Evolutionary conservation across 306 rosid species (phyloP).

Genomic region (Benincasa hispida): DNA sequence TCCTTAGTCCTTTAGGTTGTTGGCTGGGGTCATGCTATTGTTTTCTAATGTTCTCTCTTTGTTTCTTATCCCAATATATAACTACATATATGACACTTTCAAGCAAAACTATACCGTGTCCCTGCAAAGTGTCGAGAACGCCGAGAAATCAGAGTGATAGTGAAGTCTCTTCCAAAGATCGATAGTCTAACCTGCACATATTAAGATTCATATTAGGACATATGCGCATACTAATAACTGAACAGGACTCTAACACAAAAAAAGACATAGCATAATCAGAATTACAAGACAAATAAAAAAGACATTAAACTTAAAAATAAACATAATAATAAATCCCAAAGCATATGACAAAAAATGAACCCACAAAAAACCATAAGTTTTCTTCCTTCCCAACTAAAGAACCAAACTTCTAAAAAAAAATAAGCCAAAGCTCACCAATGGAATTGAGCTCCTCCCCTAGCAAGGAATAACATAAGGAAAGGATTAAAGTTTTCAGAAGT

Average conservation of each 20-base stretch:
- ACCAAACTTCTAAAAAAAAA: background rate
- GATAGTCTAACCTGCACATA: constrained; percentile 63
- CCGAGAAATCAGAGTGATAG: constrained; percentile 72
- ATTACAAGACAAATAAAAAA: background rate
- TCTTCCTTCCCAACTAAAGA: background rate
- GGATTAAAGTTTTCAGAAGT: background rate
- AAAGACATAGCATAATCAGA: background rate
- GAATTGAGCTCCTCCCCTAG: background rate
- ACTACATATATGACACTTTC: background rate
- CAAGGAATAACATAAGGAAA: background rate
- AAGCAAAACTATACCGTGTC: constrained; percentile 53
- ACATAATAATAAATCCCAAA: background rate
- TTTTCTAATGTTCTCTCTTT: too few species aligned
- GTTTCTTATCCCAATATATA: too few species aligned
- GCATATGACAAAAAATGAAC: background rate
- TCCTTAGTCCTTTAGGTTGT: too few species aligned
- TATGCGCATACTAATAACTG: background rate
- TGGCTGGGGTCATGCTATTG: too few species aligned
- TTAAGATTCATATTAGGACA: background rate
- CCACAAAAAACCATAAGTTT: background rate
- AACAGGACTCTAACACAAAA: background rate
- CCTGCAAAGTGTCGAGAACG: constrained; percentile 99
- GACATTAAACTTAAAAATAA: background rate
- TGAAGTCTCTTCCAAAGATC: constrained; percentile 85
- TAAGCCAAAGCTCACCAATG: background rate